Conservation (phyloP, 768 basidiomycete species). For the Grammothele lineata region DNA sequence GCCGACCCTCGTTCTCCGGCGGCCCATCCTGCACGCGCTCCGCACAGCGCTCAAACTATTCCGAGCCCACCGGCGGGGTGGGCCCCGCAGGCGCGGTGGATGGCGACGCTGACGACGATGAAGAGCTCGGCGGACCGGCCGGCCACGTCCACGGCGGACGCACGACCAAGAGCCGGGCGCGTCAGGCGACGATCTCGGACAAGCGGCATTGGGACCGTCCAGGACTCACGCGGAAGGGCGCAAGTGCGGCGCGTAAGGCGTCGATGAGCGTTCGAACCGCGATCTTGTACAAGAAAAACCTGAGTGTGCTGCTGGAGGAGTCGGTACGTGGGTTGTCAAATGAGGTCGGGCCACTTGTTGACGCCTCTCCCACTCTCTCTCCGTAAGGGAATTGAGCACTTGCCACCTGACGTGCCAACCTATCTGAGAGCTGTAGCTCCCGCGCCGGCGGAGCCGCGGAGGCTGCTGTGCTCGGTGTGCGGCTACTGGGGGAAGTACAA, state of each 20-base stretch:
- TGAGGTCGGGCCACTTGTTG: background rate
- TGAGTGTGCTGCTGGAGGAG: constrained; percentile 71
- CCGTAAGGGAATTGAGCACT: constrained; percentile 51
- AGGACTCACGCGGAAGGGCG: constrained; percentile 11
- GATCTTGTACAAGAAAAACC: constrained; percentile 77
- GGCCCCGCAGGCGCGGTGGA: constrained; percentile 31
- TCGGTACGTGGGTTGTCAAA: constrained; percentile 56
- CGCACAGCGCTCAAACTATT: constrained; percentile 70
- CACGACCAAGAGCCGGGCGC: constrained; percentile 61
- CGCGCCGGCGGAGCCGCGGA: constrained; percentile 57
- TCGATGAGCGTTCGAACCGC: constrained; percentile 78
- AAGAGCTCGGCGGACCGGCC: constrained; percentile 36
- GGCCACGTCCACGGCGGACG: constrained; percentile 37
- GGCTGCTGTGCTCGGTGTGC: constrained; percentile 79
- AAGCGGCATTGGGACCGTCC: constrained; percentile 48
- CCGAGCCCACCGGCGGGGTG: constrained; percentile 45
- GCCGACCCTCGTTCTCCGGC: too few species aligned
- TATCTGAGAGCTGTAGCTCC: constrained; percentile 70
- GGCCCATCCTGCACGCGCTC: too few species aligned
- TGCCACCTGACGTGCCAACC: constrained; percentile 51
- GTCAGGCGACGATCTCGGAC: constrained; percentile 65
- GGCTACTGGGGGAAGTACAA: constrained; percentile 81
- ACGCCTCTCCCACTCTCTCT: too few species aligned
- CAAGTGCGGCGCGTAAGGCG: constrained; percentile 70
- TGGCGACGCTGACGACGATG: constrained; percentile 33